Conservation (phyloP, 1,284 basidiomycete genomes). For the Anthracocystis setariae region DNA sequence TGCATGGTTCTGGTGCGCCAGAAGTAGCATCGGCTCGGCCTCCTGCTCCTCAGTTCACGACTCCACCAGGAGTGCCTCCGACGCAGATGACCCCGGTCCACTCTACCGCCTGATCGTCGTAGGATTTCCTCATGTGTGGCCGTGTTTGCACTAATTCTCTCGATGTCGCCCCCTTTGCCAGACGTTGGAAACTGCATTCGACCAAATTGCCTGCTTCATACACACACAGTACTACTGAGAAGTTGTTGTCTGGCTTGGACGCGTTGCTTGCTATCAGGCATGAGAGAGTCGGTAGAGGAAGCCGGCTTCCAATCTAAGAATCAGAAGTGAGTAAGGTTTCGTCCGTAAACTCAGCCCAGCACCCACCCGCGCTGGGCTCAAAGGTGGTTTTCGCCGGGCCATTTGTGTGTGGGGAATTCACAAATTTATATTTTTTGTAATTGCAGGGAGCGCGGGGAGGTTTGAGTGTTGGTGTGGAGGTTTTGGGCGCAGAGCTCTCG, state of each 20-base stretch:
- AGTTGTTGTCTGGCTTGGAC: no score
- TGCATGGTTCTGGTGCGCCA: slow-evolving; percentile 1
- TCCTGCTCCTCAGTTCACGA: not conserved
- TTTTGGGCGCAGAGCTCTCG: not conserved
- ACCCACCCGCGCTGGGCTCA: no score
- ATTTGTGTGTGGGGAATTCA: no score
- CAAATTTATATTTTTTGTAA: no score
- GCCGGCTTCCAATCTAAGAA: no score
- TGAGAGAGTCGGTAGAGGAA: not conserved
- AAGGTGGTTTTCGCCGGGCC: no score
- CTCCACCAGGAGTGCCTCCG: slow-evolving; percentile 2
- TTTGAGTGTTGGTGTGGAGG: slow-evolving; percentile 2
- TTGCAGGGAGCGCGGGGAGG: not conserved
- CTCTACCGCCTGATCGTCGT: not conserved
- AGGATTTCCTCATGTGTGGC: not conserved
- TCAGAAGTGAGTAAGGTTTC: no score
- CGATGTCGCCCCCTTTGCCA: not conserved
- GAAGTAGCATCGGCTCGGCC: not conserved
- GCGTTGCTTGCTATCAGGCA: not conserved
- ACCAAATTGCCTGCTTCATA: not conserved
- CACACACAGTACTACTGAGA: no score
- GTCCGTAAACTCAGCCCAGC: no score
- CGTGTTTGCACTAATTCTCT: no score
- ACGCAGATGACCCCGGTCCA: slow-evolving; percentile 3
- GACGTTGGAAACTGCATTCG: not conserved